phyloP scores from a whole-genome alignment of 139 green algal genomes.

The Chlorella sp. region DNA sequence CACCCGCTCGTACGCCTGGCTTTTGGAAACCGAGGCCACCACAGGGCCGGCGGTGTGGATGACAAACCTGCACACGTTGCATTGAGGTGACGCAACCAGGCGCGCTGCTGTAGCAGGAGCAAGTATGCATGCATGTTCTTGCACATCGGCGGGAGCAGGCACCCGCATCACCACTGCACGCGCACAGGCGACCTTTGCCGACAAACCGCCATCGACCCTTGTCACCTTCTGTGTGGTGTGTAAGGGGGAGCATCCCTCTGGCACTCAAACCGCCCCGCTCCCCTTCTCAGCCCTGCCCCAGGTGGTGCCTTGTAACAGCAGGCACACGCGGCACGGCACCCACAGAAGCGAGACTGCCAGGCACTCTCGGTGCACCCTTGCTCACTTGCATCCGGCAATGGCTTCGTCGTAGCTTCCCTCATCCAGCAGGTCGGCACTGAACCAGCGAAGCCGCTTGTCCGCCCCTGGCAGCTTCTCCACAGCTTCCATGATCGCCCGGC shows the following conservation, averaged over 20 bases:
- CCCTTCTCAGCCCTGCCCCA: no score
- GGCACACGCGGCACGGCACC: no score
- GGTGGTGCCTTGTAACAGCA: no score
- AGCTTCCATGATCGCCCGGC: neutral
- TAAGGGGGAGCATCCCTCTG: no score
- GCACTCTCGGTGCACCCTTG: no score
- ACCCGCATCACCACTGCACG: no score
- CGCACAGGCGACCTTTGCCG: no score
- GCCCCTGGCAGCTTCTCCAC: slow-evolving; percentile 57
- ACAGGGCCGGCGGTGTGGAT: slow-evolving; percentile 69
- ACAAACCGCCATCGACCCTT: no score
- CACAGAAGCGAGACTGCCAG: neutral
- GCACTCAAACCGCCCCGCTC: no score
- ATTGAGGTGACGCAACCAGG: neutral
- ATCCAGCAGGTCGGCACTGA: slow-evolving; percentile 47
- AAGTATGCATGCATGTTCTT: neutral
- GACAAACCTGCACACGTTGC: slow-evolving; percentile 53
- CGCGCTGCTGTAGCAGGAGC: neutral
- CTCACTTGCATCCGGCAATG: slow-evolving; percentile 40
- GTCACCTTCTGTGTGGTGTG: no score
- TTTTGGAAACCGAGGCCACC: neutral
- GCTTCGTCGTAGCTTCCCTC: slow-evolving; percentile 58
- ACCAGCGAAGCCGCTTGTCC: slow-evolving; percentile 35
- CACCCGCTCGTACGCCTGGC: slow-evolving; percentile 42
- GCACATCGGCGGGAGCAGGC: no score